phyloP scores from a whole-genome alignment of 2,329 filamentous ascomycete species.

The Sporothrix euskadiensis region DNA sequence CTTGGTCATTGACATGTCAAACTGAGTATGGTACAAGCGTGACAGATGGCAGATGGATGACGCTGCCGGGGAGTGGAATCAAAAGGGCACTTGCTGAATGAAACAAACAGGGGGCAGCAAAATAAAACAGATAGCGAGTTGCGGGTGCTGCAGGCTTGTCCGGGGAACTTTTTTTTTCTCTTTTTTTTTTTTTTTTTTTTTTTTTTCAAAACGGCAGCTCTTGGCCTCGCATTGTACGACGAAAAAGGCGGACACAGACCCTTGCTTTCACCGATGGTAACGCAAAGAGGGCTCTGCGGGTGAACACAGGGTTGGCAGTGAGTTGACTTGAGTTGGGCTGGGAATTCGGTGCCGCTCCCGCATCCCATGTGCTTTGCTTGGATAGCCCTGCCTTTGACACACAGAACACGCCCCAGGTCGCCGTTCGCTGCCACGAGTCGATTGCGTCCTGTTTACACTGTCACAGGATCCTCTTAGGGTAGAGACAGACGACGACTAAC shows the following conservation, averaged over 20 bases:
- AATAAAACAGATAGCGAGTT: neutral
- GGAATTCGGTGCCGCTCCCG: neutral
- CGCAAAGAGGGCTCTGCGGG: constrained; percentile 6
- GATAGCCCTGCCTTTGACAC: neutral
- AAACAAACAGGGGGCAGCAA: neutral
- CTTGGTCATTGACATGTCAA: constrained; percentile 13
- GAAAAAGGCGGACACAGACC: neutral
- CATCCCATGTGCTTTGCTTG: neutral
- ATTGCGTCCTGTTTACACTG: neutral
- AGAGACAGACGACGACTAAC: neutral
- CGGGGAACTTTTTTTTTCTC: neutral
- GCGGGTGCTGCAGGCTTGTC: neutral
- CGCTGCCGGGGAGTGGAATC: neutral
- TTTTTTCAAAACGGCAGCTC: neutral
- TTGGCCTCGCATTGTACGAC: constrained; percentile 2
- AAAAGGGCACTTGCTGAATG: neutral
- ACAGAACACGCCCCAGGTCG: neutral
- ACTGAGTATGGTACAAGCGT: neutral
- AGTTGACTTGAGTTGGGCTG: neutral
- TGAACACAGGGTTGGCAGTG: neutral
- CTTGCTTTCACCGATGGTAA: constrained; percentile 7
- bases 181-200: too few relatives aligned
- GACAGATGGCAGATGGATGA: neutral
- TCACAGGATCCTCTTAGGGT: neutral
- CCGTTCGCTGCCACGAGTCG: neutral